Percentiles rank a stretch among this genome's conserved stretches.
These are phyloP conservation scores for Penstemon davidsonii DNA, from an alignment of 257 asterid species.

Conservation along the genomic window DNA sequence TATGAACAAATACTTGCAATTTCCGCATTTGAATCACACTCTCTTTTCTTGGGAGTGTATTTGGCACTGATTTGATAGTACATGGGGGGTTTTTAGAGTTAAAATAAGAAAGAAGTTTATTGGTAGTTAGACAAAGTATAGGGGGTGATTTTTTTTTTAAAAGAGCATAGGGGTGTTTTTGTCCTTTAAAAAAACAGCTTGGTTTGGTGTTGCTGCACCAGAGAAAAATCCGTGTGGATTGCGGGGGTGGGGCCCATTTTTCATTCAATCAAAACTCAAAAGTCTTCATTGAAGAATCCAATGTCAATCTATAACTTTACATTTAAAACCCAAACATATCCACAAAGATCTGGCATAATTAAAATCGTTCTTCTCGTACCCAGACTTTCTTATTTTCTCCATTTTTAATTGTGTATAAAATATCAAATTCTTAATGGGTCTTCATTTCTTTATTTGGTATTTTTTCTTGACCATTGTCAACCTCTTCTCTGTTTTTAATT, in stretches of 20 bases:
- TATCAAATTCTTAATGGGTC: constrained; percentile 30
- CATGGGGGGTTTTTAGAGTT: too few species aligned
- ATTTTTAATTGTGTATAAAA: constrained; percentile 16
- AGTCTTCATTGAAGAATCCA: constrained; percentile 38
- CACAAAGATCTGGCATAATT: background rate
- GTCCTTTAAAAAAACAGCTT: too few species aligned
- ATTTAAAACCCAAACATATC: constrained; percentile 25
- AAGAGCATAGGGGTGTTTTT: too few species aligned
- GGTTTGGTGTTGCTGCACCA: background rate
- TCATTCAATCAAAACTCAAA: constrained; percentile 41
- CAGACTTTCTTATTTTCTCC: background rate
- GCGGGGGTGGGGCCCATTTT: constrained; percentile 19
- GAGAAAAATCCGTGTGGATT: background rate
- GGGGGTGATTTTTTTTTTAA: too few species aligned
- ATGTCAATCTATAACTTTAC: constrained; percentile 33
- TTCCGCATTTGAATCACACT: too few species aligned
- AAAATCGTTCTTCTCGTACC: background rate
- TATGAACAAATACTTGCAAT: too few species aligned
- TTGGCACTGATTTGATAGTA: too few species aligned
- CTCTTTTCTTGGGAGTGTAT: too few species aligned
- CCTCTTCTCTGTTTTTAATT: constrained; percentile 28
- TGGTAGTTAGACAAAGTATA: too few species aligned
- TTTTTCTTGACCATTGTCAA: constrained; percentile 19
- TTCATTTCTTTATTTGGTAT: constrained; percentile 13
- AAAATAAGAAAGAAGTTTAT: too few species aligned